Evolutionary conservation across 306 rosid species (phyloP), one percentile per base, ranked within the genome.

Genomic region (Trichosanthes cucumerina): DNA sequence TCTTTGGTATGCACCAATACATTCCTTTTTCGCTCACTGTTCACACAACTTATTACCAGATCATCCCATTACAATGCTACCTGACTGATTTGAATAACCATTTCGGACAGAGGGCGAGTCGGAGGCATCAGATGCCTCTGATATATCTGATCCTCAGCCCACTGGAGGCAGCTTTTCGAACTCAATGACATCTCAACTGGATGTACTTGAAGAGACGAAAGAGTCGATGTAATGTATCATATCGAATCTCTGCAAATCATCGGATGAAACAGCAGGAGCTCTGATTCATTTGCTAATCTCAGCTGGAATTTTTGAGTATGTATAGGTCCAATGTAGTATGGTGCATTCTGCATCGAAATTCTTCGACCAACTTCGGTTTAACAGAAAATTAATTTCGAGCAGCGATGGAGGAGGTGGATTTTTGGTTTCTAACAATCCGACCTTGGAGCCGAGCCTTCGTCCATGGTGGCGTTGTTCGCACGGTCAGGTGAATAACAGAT

Each of bases 141-240:
- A 88, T 75, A 56, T 79, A 16, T 77, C 93, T 60, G 60, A 70
- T 26, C 81, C 53, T 79, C 86, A 70, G 36, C 71, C 82, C n/a
- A 24, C 65, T n/a, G 84, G 85, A 83, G 98, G 99, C 23, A 57
- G 97, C 85, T 91, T 92, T 83, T 78, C 89, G 79, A 92, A 88
- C 43, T 87, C 88, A 84, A 87, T 89, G 90, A 92, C 98, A 34
- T 86, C 96, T 59, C 83, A 85, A 23, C 47, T 82, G 62, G 96
- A 86, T 78, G 87, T 66, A 76, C 78, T 93, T 66, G 80, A 76
- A 39, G 63, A 79, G 18, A 66, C 41, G 34, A 86, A 72, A 31
- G 85, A 81, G 68, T 74, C 92, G 52, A 73, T 84, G 81, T 95
- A 84, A 89, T 34, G 18, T 24, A 4, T 80, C 77, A 15, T 24